These are phyloP conservation scores for Arthrobotrys conoides DNA, from an alignment of 2,329 filamentous ascomycete genomes.

Conservation along the genomic window DNA sequence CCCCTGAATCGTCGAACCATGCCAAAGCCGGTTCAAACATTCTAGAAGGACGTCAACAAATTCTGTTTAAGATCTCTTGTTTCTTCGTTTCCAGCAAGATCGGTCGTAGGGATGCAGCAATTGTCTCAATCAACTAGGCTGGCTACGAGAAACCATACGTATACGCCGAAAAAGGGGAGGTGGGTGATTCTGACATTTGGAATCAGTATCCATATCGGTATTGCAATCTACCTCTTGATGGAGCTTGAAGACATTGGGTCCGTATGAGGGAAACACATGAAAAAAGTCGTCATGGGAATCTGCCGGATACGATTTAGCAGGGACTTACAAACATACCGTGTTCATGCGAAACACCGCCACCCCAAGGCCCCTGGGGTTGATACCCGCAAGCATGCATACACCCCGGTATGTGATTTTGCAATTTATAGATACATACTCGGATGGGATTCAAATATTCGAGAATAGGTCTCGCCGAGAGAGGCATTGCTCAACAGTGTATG, in stretches of 20 bases:
- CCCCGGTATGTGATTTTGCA: neutral
- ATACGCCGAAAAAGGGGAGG: constrained; percentile 14
- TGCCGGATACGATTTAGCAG: neutral
- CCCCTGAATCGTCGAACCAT: neutral
- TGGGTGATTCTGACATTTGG: neutral
- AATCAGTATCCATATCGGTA: neutral
- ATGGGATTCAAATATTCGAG: neutral
- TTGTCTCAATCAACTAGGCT: neutral
- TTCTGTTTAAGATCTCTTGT: constrained; percentile 15
- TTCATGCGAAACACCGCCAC: neutral
- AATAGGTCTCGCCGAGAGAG: neutral
- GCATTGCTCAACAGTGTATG: constrained; percentile 10
- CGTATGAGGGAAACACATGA: neutral
- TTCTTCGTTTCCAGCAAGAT: constrained; percentile 19
- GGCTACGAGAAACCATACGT: neutral
- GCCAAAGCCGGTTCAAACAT: constrained; percentile 7
- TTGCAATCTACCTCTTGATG: neutral
- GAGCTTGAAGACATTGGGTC: neutral
- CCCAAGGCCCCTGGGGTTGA: neutral
- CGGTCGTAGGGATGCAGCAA: neutral
- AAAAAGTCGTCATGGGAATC: neutral
- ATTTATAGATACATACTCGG: neutral
- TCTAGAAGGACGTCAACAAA: constrained; percentile 22
- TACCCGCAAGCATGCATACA: neutral
- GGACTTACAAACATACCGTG: neutral